These are phyloP conservation scores for Colletotrichum sublineola DNA, from an alignment of 2,329 filamentous ascomycete species.

Conservation along the genomic window DNA sequence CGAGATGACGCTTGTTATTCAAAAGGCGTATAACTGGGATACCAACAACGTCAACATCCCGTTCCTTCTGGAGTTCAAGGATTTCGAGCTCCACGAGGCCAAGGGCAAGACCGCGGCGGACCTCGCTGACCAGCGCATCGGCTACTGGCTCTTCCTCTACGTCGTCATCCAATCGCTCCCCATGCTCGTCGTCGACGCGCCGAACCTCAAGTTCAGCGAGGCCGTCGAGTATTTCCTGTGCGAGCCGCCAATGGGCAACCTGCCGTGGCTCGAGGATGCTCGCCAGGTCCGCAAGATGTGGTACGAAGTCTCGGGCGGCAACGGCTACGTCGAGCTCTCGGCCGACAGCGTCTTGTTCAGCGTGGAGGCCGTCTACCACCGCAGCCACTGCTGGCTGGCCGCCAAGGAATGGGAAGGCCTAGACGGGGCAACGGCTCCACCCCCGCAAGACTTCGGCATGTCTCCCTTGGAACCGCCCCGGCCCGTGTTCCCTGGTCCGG, in stretches of 20 bases:
- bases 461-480: conserved; percentile 56
- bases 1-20: conserved; percentile 82
- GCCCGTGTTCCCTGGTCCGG: conserved; percentile 51
- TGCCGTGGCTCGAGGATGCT: conserved; percentile 80
- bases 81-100: conserved; percentile 78
- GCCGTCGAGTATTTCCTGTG: conserved; percentile 87
- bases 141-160: conserved; percentile 87
- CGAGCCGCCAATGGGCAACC: conserved; percentile 77
- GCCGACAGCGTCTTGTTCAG: conserved; percentile 72
- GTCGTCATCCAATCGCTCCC: conserved; percentile 82
- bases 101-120: conserved; percentile 75
- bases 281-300: conserved; percentile 75
- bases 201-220: conserved; percentile 75
- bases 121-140: conserved; percentile 77
- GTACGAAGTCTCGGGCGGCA: conserved; percentile 79
- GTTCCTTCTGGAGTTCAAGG: conserved; percentile 78
- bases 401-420: conserved; percentile 64
- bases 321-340: conserved; percentile 68
- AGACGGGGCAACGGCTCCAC: conserved; percentile 47
- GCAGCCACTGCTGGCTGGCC: conserved; percentile 69
- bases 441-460: conserved; percentile 51
- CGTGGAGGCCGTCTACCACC: conserved; percentile 71
- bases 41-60: conserved; percentile 69
- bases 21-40: conserved; percentile 85
- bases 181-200: conserved; percentile 82